phyloP scores from a whole-genome alignment of 805 yeast genomes.

The Candida tallmaniae region DNA sequence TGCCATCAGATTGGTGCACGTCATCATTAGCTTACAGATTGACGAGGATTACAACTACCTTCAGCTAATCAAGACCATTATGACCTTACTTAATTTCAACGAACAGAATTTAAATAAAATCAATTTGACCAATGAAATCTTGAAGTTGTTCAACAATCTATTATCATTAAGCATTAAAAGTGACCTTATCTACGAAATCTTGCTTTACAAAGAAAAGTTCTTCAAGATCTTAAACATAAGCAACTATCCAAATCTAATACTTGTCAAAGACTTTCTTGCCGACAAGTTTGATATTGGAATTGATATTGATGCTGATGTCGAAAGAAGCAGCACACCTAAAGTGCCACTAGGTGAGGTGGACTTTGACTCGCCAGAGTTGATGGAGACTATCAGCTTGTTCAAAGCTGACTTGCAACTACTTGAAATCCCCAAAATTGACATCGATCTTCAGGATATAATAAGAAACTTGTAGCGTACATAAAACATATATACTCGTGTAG shows the following conservation, averaged over 20 bases:
- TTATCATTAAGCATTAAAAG: conserved; percentile 2
- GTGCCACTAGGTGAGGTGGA: conserved; percentile 21
- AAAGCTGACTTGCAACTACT: neutral
- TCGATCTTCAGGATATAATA: conserved; percentile 8
- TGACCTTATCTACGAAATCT: conserved; percentile 8
- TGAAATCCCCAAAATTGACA: conserved; percentile 3
- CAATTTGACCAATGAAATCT: conserved; percentile 6
- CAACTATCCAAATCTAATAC: conserved; percentile 2
- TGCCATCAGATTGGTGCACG: conserved; percentile 8
- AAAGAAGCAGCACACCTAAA: too few relatives aligned
- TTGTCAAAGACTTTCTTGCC: conserved; percentile 8
- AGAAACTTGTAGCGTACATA: conserved; percentile 1
- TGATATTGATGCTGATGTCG: conserved; percentile 2
- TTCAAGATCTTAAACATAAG: conserved; percentile 3
- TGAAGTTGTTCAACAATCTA: conserved; percentile 6
- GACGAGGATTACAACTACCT: conserved; percentile 17
- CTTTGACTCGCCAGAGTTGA: conserved; percentile 23
- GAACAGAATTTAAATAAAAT: conserved; percentile 3
- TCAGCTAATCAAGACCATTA: conserved; percentile 28
- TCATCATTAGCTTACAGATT: conserved; percentile 4
- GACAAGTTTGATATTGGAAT: conserved; percentile 14
- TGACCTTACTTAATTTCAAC: conserved; percentile 27
- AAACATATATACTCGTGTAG: neutral
- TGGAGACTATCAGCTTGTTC: conserved; percentile 11
- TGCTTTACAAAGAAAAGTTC: conserved; percentile 13